Percentiles rank a stretch among this genome's conserved stretches.
Conservation (phyloP, 257 asterid genomes). For the Cinchona pubescens region DNA sequence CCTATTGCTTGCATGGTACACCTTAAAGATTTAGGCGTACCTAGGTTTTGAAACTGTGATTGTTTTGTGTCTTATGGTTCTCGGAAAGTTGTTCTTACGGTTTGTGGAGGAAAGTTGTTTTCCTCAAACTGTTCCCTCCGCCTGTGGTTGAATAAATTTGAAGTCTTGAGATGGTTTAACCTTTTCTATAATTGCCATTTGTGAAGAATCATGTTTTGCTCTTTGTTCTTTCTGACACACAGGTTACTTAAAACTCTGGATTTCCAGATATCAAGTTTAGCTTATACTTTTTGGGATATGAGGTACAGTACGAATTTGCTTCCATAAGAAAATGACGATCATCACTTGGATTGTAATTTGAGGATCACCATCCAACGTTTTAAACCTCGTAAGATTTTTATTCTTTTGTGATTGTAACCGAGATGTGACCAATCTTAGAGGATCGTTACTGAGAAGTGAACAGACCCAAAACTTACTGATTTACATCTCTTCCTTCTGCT, state of each 20-base stretch:
- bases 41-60: neutral
- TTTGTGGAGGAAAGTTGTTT: neutral
- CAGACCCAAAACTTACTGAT: neutral
- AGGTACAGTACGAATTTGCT: slow-evolving; percentile 40
- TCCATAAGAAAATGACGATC: neutral
- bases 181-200: neutral
- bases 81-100: neutral
- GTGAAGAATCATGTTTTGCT: neutral
- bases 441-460: too few relatives aligned
- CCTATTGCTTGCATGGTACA: too few relatives aligned
- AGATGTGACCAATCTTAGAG: too few relatives aligned
- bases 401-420: too few relatives aligned
- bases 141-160: neutral
- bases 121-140: neutral
- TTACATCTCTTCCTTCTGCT: neutral
- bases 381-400: too few relatives aligned
- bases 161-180: neutral
- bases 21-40: neutral
- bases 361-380: too few relatives aligned
- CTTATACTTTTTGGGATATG: slow-evolving; percentile 80
- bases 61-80: neutral
- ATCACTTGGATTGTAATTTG: neutral
- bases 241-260: slow-evolving; percentile 93
- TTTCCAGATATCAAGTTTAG: slow-evolving; percentile 72
- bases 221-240: slow-evolving; percentile 11